Conservation (phyloP, 306 rosid genomes). For the Rubus idaeus region DNA sequence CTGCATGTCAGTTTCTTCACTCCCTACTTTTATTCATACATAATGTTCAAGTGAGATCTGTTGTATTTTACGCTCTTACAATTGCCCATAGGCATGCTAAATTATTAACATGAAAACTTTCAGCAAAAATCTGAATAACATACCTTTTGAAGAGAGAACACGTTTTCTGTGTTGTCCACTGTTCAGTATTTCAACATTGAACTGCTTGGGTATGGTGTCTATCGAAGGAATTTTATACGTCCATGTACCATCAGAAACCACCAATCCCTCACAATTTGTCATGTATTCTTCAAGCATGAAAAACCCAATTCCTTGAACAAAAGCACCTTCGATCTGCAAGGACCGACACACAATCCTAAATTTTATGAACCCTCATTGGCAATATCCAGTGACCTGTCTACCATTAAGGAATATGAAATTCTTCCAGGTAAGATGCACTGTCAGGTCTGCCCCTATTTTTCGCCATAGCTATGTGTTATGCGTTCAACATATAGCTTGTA, state of each 20-base stretch:
- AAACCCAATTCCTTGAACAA: constrained; percentile 89
- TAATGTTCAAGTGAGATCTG: neutral
- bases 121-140: neutral
- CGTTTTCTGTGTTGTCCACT: constrained; percentile 73
- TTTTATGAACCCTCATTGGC: neutral
- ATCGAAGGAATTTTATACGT: constrained; percentile 81
- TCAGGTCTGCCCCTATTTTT: neutral
- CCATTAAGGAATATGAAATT: neutral
- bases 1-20: neutral
- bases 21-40: neutral
- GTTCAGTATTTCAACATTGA: constrained; percentile 77
- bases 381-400: too few species aligned
- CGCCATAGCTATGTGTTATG: neutral
- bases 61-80: neutral
- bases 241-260: constrained; percentile 79
- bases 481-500: neutral
- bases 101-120: neutral
- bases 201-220: constrained; percentile 78
- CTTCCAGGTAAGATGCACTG: neutral
- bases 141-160: constrained; percentile 92
- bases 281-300: constrained; percentile 83
- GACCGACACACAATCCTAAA: constrained; percentile 8
- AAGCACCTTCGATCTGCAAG: constrained; percentile 94
- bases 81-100: neutral
- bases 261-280: constrained; percentile 61